These are phyloP conservation scores for Bretschneidera sinensis DNA, from an alignment of 345 rosid genomes.

Conservation along the genomic window DNA sequence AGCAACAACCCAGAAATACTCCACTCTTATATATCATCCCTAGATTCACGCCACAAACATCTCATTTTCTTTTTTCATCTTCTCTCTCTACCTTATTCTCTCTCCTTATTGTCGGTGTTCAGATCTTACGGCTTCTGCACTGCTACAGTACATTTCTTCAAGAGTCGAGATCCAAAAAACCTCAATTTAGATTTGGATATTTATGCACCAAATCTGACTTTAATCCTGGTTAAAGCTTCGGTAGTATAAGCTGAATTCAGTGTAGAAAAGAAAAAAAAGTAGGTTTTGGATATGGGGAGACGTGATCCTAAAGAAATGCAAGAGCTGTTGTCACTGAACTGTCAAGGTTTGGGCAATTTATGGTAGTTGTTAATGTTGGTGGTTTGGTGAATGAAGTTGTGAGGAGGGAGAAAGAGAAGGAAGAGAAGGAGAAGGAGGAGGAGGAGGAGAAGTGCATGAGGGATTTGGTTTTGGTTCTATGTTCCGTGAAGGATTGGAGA, in stretches of 20 bases:
- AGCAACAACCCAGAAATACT: background rate
- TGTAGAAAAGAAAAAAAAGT: background rate
- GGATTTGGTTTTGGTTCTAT: conserved; percentile 33
- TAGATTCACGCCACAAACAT: conserved; percentile 38
- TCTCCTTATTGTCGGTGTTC: conserved; percentile 42
- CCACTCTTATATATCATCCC: conserved; percentile 10
- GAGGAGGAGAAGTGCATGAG: conserved; percentile 36
- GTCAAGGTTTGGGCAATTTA: conserved; percentile 16
- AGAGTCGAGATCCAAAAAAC: background rate
- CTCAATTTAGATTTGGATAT: background rate
- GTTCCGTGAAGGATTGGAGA: conserved; percentile 35
- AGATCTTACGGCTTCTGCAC: conserved; percentile 39
- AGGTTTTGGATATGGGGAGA: background rate
- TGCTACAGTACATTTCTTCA: background rate
- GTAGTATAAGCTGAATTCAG: background rate
- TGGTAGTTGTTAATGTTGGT: conserved; percentile 15
- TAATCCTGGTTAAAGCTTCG: background rate
- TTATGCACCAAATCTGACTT: background rate
- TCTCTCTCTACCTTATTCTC: conserved; percentile 13
- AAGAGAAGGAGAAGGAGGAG: conserved; percentile 10
- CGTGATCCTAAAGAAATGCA: background rate
- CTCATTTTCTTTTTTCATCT: background rate
- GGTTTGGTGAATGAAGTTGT: conserved; percentile 4
- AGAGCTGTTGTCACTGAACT: conserved; percentile 22
- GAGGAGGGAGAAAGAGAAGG: conserved; percentile 5